Evolutionary conservation across 495 filamentous ascomycete species (phyloP).

Genomic region (Aspergillus indologenus): DNA sequence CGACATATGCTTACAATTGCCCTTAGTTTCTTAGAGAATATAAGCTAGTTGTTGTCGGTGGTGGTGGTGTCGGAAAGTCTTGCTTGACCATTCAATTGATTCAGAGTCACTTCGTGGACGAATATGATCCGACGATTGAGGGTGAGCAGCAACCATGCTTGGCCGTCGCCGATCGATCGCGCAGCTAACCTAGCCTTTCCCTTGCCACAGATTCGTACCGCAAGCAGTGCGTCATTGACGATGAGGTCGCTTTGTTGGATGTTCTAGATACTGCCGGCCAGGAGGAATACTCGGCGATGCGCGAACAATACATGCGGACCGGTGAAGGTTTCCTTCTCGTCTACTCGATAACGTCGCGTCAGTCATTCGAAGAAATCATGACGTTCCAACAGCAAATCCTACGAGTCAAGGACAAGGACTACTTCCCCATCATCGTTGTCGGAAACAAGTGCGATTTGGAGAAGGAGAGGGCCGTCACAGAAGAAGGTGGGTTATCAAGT

Average conservation of each 20-base stretch:
- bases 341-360: slow-evolving; percentile 95
- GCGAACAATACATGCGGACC: slow-evolving; percentile 99
- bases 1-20: slow-evolving; percentile 12
- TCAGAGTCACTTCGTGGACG: slow-evolving; percentile 97
- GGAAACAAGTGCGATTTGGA: slow-evolving; percentile 99
- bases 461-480: slow-evolving; percentile 80
- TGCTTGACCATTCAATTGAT: slow-evolving; percentile 99
- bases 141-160: slow-evolving; percentile 53
- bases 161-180: slow-evolving; percentile 7
- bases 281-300: slow-evolving; percentile 99
- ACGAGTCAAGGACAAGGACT: slow-evolving; percentile 97
- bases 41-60: slow-evolving; percentile 96
- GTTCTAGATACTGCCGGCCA: slow-evolving; percentile 97
- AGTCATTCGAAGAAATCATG: slow-evolving; percentile 96
- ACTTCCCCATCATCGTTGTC: slow-evolving; percentile 99
- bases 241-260: slow-evolving; percentile 94
- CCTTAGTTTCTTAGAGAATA: slow-evolving; percentile 92
- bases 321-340: slow-evolving; percentile 97
- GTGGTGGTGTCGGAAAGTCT: slow-evolving; percentile 97
- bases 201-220: slow-evolving; percentile 83
- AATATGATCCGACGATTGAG: slow-evolving; percentile 99
- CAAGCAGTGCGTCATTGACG: slow-evolving; percentile 98
- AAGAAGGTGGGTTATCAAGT: slow-evolving; percentile 66
- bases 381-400: slow-evolving; percentile 99
- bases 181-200: slow-evolving; percentile 18